Evolutionary conservation across 345 rosid genomes (phyloP), one percentile per base, ranked within the genome.

Genomic region (Populus nigra): DNA sequence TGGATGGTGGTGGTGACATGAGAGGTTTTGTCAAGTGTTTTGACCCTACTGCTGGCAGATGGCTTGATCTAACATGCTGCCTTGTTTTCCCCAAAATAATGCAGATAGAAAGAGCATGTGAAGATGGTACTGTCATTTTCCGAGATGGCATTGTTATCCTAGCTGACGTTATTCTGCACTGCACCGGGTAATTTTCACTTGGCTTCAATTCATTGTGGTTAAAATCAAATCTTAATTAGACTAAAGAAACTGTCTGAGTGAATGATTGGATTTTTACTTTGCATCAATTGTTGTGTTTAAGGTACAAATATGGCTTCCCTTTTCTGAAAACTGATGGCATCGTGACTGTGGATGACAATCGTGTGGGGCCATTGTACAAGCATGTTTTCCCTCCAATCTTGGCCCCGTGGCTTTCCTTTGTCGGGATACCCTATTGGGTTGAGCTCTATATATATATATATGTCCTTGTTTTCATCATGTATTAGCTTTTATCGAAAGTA

Each of bases 161-260:
- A 1, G 93, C 92, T 22, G 87, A 92, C 84, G 81, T 88, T 62
- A 88, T 95, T 79, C 81, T 95, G 77, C 98, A 93, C 74, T 90
- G 96, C 87, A 93, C 96, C 0, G 97, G 93, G 93, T 94, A 89
- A 53, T 69, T 33, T 74, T 62, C n/a, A 7, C 47, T 1, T 43
- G 15, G 47, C 47, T 43, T 43, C 15, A 43, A 43, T 43, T 12
- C 16, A 10, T 16, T 12, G 47, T 11, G 13, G 13, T 43, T 43
- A 43, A 11, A 43, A 31, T 31, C 33, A 31, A 31, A 31, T 31
- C 33, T 31, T 7, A 38, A 0, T 38, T 38, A 38, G 41, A 20
- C 65, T 0, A 2, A 10, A 23, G 33, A 8, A 5, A 63, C 4
- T 62, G 27, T 25, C 33, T 61, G 41, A 5, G 2, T 41, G 13